Conservation (phyloP, 108 stramenopile genomes). For the Pseudonitzschia multistriata region DNA sequence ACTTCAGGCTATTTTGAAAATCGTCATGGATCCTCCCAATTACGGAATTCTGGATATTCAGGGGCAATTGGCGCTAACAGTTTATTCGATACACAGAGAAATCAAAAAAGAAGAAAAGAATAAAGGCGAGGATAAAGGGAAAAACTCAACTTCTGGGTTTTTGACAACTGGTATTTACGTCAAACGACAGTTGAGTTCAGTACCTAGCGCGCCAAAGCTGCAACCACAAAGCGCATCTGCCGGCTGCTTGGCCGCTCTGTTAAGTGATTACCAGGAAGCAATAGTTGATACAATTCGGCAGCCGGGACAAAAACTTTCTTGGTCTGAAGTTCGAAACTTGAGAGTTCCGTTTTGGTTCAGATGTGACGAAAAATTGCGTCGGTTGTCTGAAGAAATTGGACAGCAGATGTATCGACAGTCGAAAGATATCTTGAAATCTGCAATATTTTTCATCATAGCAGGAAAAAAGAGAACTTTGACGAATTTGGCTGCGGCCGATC, state of each 20-base stretch:
- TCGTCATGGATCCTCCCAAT: conserved; percentile 51
- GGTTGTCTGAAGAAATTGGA: conserved; percentile 81
- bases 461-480: conserved; percentile 64
- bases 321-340: conserved; percentile 56
- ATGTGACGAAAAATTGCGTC: conserved; percentile 54
- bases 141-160: neutral
- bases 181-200: conserved; percentile 8
- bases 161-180: conserved; percentile 11
- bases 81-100: conserved; percentile 36
- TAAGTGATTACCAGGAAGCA: conserved; percentile 58
- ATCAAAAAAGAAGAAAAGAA: conserved; percentile 26
- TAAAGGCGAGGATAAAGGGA: neutral
- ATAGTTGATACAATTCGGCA: conserved; percentile 55
- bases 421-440: conserved; percentile 70
- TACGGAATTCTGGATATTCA: conserved; percentile 51
- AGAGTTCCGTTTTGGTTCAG: conserved; percentile 84
- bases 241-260: conserved; percentile 66
- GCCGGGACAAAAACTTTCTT: conserved; percentile 57
- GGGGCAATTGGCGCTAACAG: conserved; percentile 49
- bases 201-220: conserved; percentile 34
- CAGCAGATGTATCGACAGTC: conserved; percentile 65
- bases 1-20: conserved; percentile 61
- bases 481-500: conserved; percentile 78
- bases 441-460: conserved; percentile 70
- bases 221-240: conserved; percentile 51